These are phyloP conservation scores for Chloridella minuta DNA, from an alignment of 352 stramenopile species.

Conservation along the genomic window DNA sequence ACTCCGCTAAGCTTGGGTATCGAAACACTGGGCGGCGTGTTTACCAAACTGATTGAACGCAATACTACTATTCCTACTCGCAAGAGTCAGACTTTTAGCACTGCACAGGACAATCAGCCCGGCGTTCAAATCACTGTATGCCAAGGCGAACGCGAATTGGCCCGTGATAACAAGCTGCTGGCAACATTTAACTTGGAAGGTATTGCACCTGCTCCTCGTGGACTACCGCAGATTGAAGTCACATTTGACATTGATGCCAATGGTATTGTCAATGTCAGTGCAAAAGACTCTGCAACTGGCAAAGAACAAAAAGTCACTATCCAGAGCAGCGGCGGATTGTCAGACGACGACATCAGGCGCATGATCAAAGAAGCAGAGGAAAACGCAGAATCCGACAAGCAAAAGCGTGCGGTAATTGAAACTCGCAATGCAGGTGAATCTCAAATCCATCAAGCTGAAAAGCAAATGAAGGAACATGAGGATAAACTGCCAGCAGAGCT, in stretches of 20 bases:
- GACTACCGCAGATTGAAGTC: conserved; percentile 91
- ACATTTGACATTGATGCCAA: conserved; percentile 97
- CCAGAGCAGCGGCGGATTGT: conserved; percentile 87
- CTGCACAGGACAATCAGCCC: conserved; percentile 33
- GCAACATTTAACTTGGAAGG: conserved; percentile 94
- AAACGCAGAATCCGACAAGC: conserved; percentile 87
- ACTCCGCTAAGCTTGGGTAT: conserved; percentile 84
- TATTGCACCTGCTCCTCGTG: conserved; percentile 76
- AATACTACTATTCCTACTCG: conserved; percentile 90
- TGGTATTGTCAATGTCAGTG: conserved; percentile 84
- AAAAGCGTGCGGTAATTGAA: conserved; percentile 22
- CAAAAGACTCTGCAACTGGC: conserved; percentile 88
- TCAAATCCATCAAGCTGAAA: not conserved
- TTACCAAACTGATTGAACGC: conserved; percentile 93
- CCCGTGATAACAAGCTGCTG: conserved; percentile 91
- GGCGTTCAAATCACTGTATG: conserved; percentile 61
- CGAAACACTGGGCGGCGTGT: conserved; percentile 84
- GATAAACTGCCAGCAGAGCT: not conserved
- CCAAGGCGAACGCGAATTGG: conserved; percentile 93
- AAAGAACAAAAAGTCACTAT: conserved; percentile 95
- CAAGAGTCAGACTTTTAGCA: conserved; percentile 93
- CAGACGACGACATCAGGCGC: conserved; percentile 87
- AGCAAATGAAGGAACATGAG: not conserved
- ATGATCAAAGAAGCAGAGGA: conserved; percentile 93
- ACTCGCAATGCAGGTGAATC: not conserved